These are phyloP conservation scores for Lavandula angustifolia DNA, from an alignment of 257 asterid genomes.

Conservation along the genomic window DNA sequence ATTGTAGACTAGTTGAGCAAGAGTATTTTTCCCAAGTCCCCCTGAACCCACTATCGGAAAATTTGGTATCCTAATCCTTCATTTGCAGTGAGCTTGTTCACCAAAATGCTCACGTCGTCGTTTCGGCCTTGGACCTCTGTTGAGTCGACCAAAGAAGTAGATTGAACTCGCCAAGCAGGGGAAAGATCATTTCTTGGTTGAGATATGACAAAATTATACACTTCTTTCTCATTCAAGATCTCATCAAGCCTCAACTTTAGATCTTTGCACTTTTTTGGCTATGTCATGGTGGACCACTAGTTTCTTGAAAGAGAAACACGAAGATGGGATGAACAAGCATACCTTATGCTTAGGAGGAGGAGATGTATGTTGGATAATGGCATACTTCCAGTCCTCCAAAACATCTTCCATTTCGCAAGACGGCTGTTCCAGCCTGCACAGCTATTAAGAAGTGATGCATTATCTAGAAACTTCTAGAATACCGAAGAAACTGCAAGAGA, in stretches of 20 bases:
- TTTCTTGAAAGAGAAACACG: too few relatives aligned
- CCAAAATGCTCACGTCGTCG: slow-evolving; percentile 22
- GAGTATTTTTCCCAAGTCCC: not conserved
- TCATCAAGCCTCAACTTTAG: slow-evolving; percentile 23
- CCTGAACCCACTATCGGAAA: not conserved
- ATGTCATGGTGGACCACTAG: slow-evolving; percentile 16
- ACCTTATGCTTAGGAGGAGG: not conserved
- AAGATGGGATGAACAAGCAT: not conserved
- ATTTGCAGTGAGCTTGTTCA: not conserved
- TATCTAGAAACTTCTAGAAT: too few relatives aligned
- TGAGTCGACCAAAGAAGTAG: slow-evolving; percentile 28
- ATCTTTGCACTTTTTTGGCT: slow-evolving; percentile 24
- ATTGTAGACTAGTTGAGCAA: not conserved
- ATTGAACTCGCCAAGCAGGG: slow-evolving; percentile 3
- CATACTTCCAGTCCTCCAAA: slow-evolving; percentile 28
- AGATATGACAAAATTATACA: too few relatives aligned
- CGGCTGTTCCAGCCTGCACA: slow-evolving; percentile 2
- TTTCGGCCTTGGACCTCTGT: slow-evolving; percentile 31
- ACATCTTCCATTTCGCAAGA: slow-evolving; percentile 28
- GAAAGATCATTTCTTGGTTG: not conserved
- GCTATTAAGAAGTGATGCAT: too few relatives aligned
- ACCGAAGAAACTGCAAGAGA: too few relatives aligned
- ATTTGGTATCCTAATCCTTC: not conserved
- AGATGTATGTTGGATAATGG: not conserved
- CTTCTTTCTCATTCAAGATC: too few relatives aligned